Conservation (phyloP, 2,329 filamentous ascomycete species). For the Penicillium sp. region DNA sequence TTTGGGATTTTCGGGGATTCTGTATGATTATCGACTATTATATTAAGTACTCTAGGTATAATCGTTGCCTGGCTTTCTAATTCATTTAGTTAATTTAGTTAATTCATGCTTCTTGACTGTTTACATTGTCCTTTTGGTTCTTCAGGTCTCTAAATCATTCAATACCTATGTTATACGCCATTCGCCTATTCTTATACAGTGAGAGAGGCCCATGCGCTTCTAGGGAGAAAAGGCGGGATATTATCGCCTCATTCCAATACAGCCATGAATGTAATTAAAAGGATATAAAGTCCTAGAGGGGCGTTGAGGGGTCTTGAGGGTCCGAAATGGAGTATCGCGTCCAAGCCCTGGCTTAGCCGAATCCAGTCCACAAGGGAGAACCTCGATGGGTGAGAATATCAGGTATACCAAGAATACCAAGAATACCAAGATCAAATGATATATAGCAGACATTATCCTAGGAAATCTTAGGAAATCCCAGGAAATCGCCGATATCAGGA, state of each 20-base stretch:
- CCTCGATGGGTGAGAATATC: not conserved
- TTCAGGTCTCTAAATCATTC: not conserved
- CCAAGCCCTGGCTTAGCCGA: constrained; percentile 8
- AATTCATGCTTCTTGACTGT: not conserved
- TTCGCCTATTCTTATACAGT: not conserved
- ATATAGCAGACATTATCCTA: not conserved
- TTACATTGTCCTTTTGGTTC: not conserved
- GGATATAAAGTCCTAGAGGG: not conserved
- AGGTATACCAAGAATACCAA: not conserved
- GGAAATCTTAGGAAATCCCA: not conserved
- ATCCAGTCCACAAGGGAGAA: not conserved
- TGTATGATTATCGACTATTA: not conserved
- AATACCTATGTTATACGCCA: not conserved
- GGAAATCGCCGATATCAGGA: not conserved
- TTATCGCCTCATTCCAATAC: not conserved
- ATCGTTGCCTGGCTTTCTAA: not conserved
- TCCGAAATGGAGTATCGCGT: constrained; percentile 1
- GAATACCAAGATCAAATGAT: not conserved
- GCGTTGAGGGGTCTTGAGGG: not conserved
- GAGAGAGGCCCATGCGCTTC: not conserved
- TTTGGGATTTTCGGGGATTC: not conserved
- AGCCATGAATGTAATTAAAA: constrained; percentile 1
- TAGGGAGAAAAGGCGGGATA: not conserved
- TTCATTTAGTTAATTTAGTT: not conserved
- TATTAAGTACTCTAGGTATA: not conserved